These are phyloP conservation scores for Colletotrichum sp. DNA, from an alignment of 2,329 filamentous ascomycete genomes.

Conservation along the genomic window DNA sequence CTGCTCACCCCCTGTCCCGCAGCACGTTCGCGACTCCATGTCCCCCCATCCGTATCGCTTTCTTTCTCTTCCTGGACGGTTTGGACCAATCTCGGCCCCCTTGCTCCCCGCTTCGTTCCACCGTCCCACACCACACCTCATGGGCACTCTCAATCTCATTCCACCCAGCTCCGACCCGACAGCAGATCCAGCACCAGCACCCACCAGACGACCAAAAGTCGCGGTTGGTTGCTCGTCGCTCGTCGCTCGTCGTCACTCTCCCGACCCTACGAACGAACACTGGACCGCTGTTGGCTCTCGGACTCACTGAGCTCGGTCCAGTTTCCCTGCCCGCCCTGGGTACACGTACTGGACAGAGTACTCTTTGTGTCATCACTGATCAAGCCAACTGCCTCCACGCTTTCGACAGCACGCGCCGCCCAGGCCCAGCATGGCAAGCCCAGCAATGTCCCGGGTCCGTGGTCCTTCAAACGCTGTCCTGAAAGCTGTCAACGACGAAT, in stretches of 20 bases:
- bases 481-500: slow-evolving; percentile 20
- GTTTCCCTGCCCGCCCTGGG: neutral
- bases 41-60: slow-evolving; percentile 11
- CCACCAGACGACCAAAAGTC: neutral
- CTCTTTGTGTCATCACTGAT: neutral
- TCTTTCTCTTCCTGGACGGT: slow-evolving; percentile 15
- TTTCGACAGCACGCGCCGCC: neutral
- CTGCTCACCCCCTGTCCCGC: neutral
- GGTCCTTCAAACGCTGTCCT: slow-evolving; percentile 10
- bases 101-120: slow-evolving; percentile 14
- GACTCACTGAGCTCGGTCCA: neutral
- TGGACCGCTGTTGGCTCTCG: neutral
- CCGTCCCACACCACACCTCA: slow-evolving; percentile 4
- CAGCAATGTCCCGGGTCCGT: neutral
- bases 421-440: slow-evolving; percentile 3
- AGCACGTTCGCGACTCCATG: slow-evolving; percentile 4
- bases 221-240: neutral
- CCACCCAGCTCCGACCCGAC: neutral
- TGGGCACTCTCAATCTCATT: neutral
- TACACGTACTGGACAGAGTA: neutral
- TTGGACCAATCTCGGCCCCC: slow-evolving; percentile 18
- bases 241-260: neutral
- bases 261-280: neutral
- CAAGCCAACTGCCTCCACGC: neutral
- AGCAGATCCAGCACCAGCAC: neutral